These are phyloP conservation scores for Blastocystis sp. DNA, from an alignment of 352 stramenopile species.

Conservation along the genomic window DNA sequence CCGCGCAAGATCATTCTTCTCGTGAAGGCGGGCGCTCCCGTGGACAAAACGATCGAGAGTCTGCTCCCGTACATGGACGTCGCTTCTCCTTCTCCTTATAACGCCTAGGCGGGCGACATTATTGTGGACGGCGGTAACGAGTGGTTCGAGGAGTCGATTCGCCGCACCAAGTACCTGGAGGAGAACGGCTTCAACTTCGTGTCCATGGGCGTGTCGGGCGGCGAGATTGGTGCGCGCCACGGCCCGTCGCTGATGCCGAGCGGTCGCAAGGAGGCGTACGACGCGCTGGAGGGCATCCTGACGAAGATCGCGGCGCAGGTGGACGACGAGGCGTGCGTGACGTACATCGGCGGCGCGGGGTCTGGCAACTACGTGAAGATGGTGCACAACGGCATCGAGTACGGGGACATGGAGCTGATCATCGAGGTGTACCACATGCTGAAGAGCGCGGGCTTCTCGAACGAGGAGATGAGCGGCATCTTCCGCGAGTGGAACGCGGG, in stretches of 20 bases:
- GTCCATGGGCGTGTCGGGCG: conserved; percentile 95
- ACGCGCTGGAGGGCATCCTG: conserved; percentile 91
- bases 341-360: conserved; percentile 90
- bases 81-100: neutral
- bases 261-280: conserved; percentile 88
- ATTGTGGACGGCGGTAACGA: conserved; percentile 94
- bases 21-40: conserved; percentile 93
- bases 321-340: conserved; percentile 82
- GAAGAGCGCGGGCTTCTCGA: conserved; percentile 85
- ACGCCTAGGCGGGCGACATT: conserved; percentile 72
- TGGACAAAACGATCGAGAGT: conserved; percentile 80
- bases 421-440: conserved; percentile 95
- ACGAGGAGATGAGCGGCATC: conserved; percentile 84
- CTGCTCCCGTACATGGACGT: conserved; percentile 73
- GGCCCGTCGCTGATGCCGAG: conserved; percentile 96
- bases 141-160: conserved; percentile 95
- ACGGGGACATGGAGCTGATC: conserved; percentile 97
- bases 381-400: conserved; percentile 77
- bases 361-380: conserved; percentile 99
- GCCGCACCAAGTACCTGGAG: conserved; percentile 83
- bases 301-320: conserved; percentile 92
- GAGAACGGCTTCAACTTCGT: conserved; percentile 94
- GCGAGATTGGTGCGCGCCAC: conserved; percentile 94
- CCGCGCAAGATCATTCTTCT: conserved; percentile 96
- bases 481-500: conserved; percentile 95